Percentiles rank a stretch among this genome's conserved stretches.
Conservation (phyloP, 129 eudicot species). For the Artemisia annua region DNA sequence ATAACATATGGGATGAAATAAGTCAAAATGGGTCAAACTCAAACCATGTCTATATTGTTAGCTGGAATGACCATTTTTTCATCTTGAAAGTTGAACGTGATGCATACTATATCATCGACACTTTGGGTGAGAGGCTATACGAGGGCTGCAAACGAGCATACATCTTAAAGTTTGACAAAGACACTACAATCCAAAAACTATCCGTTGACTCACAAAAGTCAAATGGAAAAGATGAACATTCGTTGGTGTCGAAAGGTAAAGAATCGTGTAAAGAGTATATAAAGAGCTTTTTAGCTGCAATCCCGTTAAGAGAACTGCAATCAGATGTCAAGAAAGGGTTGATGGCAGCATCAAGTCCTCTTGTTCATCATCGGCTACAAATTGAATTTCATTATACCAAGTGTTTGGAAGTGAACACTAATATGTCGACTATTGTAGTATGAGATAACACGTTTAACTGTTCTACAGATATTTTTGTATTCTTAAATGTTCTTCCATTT, state of each 20-base stretch:
- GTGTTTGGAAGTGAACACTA: neutral
- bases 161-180: neutral
- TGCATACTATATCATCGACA: constrained; percentile 71
- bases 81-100: constrained; percentile 63
- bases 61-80: constrained; percentile 90
- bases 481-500: too few relatives aligned
- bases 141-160: constrained; percentile 50
- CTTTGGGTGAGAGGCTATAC: constrained; percentile 69
- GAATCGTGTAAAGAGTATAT: neutral
- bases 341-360: neutral
- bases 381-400: neutral
- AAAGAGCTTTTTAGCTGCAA: neutral
- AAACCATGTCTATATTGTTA: constrained; percentile 47
- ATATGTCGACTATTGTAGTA: neutral
- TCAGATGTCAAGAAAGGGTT: neutral
- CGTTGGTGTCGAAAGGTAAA: neutral
- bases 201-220: neutral
- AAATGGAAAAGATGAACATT: neutral
- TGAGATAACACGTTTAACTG: neutral
- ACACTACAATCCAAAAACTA: neutral
- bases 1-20: constrained; percentile 77
- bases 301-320: neutral
- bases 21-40: constrained; percentile 30
- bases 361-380: neutral
- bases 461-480: too few relatives aligned